Evolutionary conservation across 179 eudicot species (phyloP).

Genomic region (Gypsophila paniculata): DNA sequence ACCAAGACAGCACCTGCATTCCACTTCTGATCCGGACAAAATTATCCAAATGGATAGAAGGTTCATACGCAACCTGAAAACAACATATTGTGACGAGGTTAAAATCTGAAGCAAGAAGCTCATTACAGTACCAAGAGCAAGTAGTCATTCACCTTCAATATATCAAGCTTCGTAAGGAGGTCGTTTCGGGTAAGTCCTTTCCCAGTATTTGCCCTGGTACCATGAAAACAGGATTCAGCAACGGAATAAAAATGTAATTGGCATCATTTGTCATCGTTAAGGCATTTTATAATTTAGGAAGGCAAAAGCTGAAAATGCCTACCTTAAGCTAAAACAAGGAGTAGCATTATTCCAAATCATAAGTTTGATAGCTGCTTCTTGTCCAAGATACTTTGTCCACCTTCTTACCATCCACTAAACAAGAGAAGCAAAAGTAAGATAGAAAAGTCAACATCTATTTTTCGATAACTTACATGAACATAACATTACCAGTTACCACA

Average conservation of each 20-base stretch:
- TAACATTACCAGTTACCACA: not conserved
- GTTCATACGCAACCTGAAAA: conserved; percentile 65
- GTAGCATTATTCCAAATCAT: conserved; percentile 89
- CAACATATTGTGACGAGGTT: not conserved
- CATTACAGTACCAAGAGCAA: conserved; percentile 10
- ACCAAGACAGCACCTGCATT: conserved; percentile 62
- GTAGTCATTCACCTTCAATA: conserved; percentile 46
- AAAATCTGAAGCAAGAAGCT: not conserved
- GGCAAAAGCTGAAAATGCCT: conserved; percentile 9
- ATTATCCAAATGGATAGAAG: conserved; percentile 70
- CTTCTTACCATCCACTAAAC: conserved; percentile 95
- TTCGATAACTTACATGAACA: not conserved
- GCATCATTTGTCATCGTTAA: conserved; percentile 58
- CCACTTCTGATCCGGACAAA: conserved; percentile 79
- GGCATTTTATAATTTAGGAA: not conserved
- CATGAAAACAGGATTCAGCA: not conserved
- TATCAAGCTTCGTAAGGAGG: conserved; percentile 51
- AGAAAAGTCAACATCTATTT: conserved; percentile 11
- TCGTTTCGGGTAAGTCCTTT: conserved; percentile 74
- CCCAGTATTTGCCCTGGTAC: conserved; percentile 67
- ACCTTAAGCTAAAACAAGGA: conserved; percentile 88
- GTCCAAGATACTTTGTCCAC: conserved; percentile 77
- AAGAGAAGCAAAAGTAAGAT: not conserved
- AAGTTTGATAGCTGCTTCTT: conserved; percentile 65
- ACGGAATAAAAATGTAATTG: conserved; percentile 39